Base-by-base conservation (phyloP, 1,284 basidiomycete genomes). In the Ceratobasidium papillatum region DNA sequence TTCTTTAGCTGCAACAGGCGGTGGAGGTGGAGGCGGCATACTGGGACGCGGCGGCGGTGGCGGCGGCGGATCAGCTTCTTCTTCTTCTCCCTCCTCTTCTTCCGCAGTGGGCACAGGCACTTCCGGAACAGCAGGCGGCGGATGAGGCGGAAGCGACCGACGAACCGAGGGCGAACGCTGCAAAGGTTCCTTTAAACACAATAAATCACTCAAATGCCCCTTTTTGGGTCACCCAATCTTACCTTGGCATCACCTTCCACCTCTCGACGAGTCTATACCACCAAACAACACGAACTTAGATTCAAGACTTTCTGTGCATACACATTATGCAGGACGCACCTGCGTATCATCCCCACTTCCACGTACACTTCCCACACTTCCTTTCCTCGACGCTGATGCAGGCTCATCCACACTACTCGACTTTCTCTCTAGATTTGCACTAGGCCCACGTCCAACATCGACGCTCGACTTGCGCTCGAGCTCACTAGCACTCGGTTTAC, bases 11-110 rank as follows among this genome's bases (percentile, higher is more conserved):
- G 34, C 32, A 4, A 32, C 12, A 11, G 52, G 38, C 3, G 75
- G 69, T 59, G 58, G 63, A 45, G 73, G 61, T 1, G 75, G 59
- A n/a, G 69, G 47, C 19, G 75, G 73, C 34, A 76, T 41, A n/a
- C 47, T 59, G 7, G 58, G 52, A 27, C 41, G 41, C 8, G 64
- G 52, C 9, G 52, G 68, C 17, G 54, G 41, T 30, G 54, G 32
- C 2, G 68, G 45, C 7, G 38, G 38, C 7, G 45, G 4, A n/a
- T 3, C 19, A 11, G 8, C 45, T 17, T 47, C 45, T 47, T 47
- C 45, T 27, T 54, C 51, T 4, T 56, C 65, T 17, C 7, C 52
- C 52, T 54, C 65, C 12, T 71, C 68, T 38, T 32, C 36, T 25
- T 47, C 41, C 25, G 43, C n/a, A 27, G 68, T 25, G 9, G 54